Evolutionary conservation across 2,329 filamentous ascomycete genomes (phyloP), one percentile per base, ranked within the genome.

Genomic region (Pyrenochaeta sp.): DNA sequence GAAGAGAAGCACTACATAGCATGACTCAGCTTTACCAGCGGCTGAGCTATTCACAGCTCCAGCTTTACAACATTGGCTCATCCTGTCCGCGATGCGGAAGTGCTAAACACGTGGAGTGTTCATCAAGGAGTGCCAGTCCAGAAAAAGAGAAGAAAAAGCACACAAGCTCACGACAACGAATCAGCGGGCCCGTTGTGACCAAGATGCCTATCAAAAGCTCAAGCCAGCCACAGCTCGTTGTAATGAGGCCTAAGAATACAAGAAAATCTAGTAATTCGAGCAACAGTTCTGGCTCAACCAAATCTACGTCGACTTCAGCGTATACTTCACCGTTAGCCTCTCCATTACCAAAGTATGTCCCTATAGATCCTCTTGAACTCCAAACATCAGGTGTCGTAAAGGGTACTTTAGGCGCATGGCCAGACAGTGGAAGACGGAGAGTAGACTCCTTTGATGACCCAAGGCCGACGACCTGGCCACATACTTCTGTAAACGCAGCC

Each of bases 1-100:
- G 79, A n/a, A 53, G 67, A n/a, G 78, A 81, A 39, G 79, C 78
- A 15, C 66, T 81, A 41, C 65, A 71, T 11, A 74, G 77, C 14
- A 67, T 81, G 45, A 73, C 73, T 27, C 69, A 77, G 49, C 70
- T 81, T 7, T 77, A 71, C 52, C 62, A 69, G 23, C 71, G 77
- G 37, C 51, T 78, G 43, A 75, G 73, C 33, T 71, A 73, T 31
- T 74, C 74, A 17, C 71, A 75, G 48, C 44, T 73, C 4, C 67
- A 71, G 33, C 49, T 75, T n/a, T 64, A 72, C 44, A 62, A 58
- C 15, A 58, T 64, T 49, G 51, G 49, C 27, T 37, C 49, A n/a
- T 44, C 49, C 10, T 73, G 68, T 41, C 32, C 55, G 12, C 56
- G 51, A 37, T 73, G 69, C 40, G 65, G 67, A 27, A 71, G 61